Evolutionary conservation across 805 yeast genomes (phyloP).

Genomic region (Nakazawaea ambrosiae): DNA sequence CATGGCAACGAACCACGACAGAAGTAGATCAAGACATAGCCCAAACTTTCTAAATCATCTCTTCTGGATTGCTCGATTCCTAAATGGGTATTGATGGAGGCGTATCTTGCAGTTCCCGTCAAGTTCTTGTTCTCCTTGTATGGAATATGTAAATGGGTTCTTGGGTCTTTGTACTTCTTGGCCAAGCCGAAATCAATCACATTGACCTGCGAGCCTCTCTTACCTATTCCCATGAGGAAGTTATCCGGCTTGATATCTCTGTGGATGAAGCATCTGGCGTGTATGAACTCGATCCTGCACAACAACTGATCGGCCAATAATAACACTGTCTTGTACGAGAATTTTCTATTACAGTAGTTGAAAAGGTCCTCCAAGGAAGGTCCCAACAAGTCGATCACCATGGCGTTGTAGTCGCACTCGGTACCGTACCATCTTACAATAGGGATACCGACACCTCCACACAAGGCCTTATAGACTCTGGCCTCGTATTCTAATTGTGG

Average conservation of each 20-base stretch:
- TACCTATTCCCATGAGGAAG: slow-evolving; percentile 82
- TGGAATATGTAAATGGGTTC: slow-evolving; percentile 91
- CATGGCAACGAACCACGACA: slow-evolving; percentile 95
- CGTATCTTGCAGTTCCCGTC: slow-evolving; percentile 97
- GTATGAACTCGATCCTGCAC: slow-evolving; percentile 91
- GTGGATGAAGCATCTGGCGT: slow-evolving; percentile 87
- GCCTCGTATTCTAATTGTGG: slow-evolving; percentile 98
- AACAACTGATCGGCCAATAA: slow-evolving; percentile 90
- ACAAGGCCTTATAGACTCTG: slow-evolving; percentile 84
- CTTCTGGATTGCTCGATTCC: slow-evolving; percentile 97
- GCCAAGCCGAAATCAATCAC: slow-evolving; percentile 94
- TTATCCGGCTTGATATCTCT: slow-evolving; percentile 82
- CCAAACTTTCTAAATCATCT: slow-evolving; percentile 92
- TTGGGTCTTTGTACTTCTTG: slow-evolving; percentile 88
- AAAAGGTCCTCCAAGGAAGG: slow-evolving; percentile 93
- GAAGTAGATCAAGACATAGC: slow-evolving; percentile 89
- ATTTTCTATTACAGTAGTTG: slow-evolving; percentile 92
- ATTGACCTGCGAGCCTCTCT: slow-evolving; percentile 91
- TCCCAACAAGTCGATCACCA: slow-evolving; percentile 93
- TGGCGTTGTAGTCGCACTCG: slow-evolving; percentile 92
- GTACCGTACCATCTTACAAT: slow-evolving; percentile 96
- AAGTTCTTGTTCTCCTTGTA: slow-evolving; percentile 93
- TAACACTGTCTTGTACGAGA: slow-evolving; percentile 87
- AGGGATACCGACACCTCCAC: slow-evolving; percentile 97
- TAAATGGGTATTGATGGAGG: slow-evolving; percentile 89